phyloP scores from a whole-genome alignment of 2,329 filamentous ascomycete species.

The Elsinoe necatrix region DNA sequence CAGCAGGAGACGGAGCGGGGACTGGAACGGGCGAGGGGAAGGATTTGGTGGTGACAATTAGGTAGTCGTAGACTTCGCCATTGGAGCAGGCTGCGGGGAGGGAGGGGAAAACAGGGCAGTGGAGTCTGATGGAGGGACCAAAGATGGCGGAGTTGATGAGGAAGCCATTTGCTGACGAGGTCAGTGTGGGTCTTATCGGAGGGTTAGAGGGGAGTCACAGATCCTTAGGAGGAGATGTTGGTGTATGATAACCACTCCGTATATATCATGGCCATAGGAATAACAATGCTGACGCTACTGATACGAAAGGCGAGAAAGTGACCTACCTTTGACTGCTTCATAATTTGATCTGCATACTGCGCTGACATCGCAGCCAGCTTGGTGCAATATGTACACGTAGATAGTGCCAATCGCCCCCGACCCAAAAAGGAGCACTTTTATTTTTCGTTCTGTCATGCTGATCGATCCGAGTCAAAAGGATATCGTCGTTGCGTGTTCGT shows the following conservation, averaged over 20 bases:
- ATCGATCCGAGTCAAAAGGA: no score
- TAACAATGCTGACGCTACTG: background rate
- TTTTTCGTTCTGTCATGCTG: background rate
- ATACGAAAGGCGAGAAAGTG: background rate
- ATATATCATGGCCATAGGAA: no score
- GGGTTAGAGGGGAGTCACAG: background rate
- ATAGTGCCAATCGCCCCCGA: constrained; percentile 37
- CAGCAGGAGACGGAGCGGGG: constrained; percentile 21
- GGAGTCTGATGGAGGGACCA: constrained; percentile 28
- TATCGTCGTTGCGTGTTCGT: no score
- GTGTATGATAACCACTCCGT: no score
- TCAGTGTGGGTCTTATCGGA: background rate
- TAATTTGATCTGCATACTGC: constrained; percentile 41
- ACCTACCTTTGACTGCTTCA: constrained; percentile 27
- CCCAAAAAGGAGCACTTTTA: constrained; percentile 33
- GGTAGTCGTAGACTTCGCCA: constrained; percentile 35
- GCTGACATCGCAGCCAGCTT: constrained; percentile 33
- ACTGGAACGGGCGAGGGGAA: constrained; percentile 28
- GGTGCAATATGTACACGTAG: constrained; percentile 36
- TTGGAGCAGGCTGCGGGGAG: constrained; percentile 30
- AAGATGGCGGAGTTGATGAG: constrained; percentile 34
- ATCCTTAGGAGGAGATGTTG: no score
- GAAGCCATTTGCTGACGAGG: constrained; percentile 31
- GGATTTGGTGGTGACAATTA: constrained; percentile 42
- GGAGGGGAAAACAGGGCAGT: constrained; percentile 29